phyloP scores from a whole-genome alignment of 331 rosid species.

The Phaseolus coccineus region DNA sequence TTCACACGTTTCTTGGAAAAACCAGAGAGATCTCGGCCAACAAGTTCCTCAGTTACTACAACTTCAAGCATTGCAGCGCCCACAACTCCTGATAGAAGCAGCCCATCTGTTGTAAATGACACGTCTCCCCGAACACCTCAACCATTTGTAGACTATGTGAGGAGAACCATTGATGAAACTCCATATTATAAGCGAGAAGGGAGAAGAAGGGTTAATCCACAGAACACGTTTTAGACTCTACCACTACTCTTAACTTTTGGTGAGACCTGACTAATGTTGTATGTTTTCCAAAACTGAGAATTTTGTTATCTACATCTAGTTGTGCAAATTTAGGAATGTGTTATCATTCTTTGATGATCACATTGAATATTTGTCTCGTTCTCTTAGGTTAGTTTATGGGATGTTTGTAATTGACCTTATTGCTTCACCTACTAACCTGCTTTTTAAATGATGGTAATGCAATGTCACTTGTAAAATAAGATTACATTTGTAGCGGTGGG shows the following conservation, averaged over 20 bases:
- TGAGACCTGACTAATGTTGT: conserved; percentile 28
- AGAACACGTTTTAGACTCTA: conserved; percentile 71
- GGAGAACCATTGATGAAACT: conserved; percentile 95
- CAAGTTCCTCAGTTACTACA: conserved; percentile 51
- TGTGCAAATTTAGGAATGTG: conserved; percentile 40
- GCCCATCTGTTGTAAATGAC: conserved; percentile 51
- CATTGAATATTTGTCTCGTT: background rate
- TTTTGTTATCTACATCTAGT: conserved; percentile 42
- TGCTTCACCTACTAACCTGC: background rate
- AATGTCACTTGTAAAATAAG: background rate
- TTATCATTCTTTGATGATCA: background rate
- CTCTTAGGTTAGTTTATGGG: conserved; percentile 8
- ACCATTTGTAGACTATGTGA: conserved; percentile 91
- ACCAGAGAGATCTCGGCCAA: conserved; percentile 57
- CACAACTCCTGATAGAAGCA: conserved; percentile 64
- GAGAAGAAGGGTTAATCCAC: conserved; percentile 80
- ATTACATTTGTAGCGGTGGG: background rate
- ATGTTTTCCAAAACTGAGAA: conserved; percentile 33
- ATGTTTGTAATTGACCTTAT: background rate
- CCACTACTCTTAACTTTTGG: background rate
- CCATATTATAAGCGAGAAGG: conserved; percentile 83
- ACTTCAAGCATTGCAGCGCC: conserved; percentile 58
- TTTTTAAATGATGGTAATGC: background rate
- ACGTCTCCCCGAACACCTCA: conserved; percentile 89
- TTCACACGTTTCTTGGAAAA: conserved; percentile 52